Evolutionary conservation across 441 rosid genomes (phyloP).

Genomic region (Syzygium malaccense): DNA sequence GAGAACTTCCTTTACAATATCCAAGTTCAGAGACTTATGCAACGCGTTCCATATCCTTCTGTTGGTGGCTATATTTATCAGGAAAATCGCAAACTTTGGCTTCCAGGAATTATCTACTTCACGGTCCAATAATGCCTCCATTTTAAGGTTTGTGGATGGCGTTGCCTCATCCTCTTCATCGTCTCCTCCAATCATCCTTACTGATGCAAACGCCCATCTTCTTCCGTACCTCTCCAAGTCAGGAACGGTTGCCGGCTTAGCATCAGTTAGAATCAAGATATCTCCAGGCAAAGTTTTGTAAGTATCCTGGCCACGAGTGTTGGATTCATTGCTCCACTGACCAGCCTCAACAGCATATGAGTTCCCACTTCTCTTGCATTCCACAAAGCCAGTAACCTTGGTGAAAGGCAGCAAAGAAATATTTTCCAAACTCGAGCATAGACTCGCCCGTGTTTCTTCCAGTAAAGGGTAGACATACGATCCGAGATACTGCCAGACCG

Average conservation of each 20-base stretch:
- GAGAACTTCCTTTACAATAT: constrained; percentile 9
- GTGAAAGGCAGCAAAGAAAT: background rate
- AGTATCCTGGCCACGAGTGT: constrained; percentile 25
- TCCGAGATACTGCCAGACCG: constrained; percentile 21
- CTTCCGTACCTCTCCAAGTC: constrained; percentile 32
- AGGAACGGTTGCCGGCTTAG: constrained; percentile 27
- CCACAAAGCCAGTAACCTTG: background rate
- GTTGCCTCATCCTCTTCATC: constrained; percentile 5
- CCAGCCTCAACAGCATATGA: constrained; percentile 10
- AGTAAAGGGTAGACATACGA: constrained; percentile 27
- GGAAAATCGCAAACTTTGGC: constrained; percentile 22
- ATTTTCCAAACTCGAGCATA: constrained; percentile 16
- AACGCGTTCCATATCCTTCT: constrained; percentile 52
- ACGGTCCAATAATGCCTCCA: constrained; percentile 8
- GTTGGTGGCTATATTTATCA: constrained; percentile 31
- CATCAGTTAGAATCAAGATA: constrained; percentile 27
- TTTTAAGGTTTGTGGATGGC: constrained; percentile 11
- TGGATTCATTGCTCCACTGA: constrained; percentile 32
- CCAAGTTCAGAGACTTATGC: constrained; percentile 15
- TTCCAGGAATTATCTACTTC: background rate
- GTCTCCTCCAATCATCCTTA: constrained; percentile 3
- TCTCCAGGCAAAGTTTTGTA: constrained; percentile 39
- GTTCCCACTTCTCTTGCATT: background rate
- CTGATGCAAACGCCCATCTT: constrained; percentile 28
- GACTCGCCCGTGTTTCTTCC: constrained; percentile 36